Evolutionary conservation across 2,329 filamentous ascomycete species (phyloP).

Genomic region (Penicillium sp.): DNA sequence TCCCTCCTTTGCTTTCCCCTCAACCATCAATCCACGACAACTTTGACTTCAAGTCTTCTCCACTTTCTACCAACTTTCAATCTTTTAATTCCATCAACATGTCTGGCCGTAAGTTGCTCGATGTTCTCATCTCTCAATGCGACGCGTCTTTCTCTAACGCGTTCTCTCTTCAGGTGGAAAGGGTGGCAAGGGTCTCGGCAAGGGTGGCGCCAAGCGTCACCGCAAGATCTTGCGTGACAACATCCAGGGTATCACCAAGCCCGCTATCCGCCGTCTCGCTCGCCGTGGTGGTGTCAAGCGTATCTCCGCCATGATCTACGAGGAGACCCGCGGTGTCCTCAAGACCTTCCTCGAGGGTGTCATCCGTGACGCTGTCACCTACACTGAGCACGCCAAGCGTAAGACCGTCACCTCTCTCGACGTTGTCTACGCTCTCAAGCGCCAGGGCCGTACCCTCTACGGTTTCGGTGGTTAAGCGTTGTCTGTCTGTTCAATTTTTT

Average conservation of each 20-base stretch:
- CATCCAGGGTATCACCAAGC: slow-evolving; percentile 99
- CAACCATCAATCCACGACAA: slow-evolving; percentile 25
- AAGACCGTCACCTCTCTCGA: slow-evolving; percentile 57
- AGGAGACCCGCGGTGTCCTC: slow-evolving; percentile 77
- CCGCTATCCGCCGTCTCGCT: slow-evolving; percentile 95
- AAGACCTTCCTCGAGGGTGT: slow-evolving; percentile 82
- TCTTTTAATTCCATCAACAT: slow-evolving; percentile 46
- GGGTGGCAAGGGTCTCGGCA: slow-evolving; percentile 96
- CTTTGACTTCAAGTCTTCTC: slow-evolving; percentile 22
- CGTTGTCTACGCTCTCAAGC: slow-evolving; percentile 63
- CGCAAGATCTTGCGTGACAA: slow-evolving; percentile 99
- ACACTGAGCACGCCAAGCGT: slow-evolving; percentile 80
- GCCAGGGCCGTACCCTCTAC: slow-evolving; percentile 72
- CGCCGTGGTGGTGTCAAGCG: slow-evolving; percentile 99
- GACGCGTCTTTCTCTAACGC: slow-evolving; percentile 46
- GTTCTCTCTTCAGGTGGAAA: slow-evolving; percentile 68
- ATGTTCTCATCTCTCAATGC: slow-evolving; percentile 7
- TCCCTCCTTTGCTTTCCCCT: slow-evolving; percentile 23
- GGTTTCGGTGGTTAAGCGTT: slow-evolving; percentile 78
- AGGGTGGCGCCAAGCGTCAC: slow-evolving; percentile 98
- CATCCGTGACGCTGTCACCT: slow-evolving; percentile 76
- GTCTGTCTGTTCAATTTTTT: slow-evolving; percentile 39
- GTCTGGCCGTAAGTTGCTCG: slow-evolving; percentile 56
- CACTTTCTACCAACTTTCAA: slow-evolving; percentile 24
- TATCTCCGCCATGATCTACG: slow-evolving; percentile 95